Evolutionary conservation across 768 basidiomycete genomes (phyloP).

Genomic region (Agaricus subrufescens): DNA sequence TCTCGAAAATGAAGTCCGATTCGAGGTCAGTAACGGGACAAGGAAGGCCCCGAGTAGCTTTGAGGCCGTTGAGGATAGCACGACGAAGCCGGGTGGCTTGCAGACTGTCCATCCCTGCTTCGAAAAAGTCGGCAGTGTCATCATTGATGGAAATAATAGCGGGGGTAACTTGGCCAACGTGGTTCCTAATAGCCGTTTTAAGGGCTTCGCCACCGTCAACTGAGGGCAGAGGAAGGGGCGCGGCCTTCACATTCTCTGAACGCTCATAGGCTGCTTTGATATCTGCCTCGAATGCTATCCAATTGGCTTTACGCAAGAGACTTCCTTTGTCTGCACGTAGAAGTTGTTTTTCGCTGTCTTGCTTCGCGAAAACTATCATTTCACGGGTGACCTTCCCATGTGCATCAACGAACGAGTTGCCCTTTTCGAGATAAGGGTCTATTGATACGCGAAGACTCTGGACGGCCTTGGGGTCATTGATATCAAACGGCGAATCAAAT

Average conservation of each 20-base stretch:
- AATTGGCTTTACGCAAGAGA: conserved; percentile 27
- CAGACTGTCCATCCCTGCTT: conserved; percentile 36
- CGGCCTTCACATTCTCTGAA: conserved; percentile 16
- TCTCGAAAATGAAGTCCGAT: conserved; percentile 24
- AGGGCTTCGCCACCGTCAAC: conserved; percentile 17
- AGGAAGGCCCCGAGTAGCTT: conserved; percentile 15
- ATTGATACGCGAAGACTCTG: conserved; percentile 19
- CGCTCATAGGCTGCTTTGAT: conserved; percentile 29
- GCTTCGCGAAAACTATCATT: conserved; percentile 32
- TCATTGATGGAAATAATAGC: conserved; percentile 10
- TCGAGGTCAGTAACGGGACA: conserved; percentile 16
- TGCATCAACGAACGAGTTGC: conserved; percentile 30
- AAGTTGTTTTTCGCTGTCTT: conserved; percentile 23
- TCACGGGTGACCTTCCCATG: conserved; percentile 32
- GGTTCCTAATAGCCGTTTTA: conserved; percentile 15
- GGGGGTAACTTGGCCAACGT: conserved; percentile 18
- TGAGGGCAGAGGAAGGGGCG: conserved; percentile 21
- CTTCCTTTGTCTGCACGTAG: conserved; percentile 34
- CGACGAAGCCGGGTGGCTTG: conserved; percentile 32
- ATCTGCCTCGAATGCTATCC: conserved; percentile 25
- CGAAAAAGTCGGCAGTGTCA: conserved; percentile 31
- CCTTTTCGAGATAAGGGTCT: conserved; percentile 26
- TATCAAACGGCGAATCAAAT: conserved; percentile 11
- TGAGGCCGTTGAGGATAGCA: conserved; percentile 20
- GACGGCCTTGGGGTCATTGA: conserved; percentile 13